Evolutionary conservation across 768 basidiomycete species (phyloP).

Genomic region (Rhizopogon rudus): DNA sequence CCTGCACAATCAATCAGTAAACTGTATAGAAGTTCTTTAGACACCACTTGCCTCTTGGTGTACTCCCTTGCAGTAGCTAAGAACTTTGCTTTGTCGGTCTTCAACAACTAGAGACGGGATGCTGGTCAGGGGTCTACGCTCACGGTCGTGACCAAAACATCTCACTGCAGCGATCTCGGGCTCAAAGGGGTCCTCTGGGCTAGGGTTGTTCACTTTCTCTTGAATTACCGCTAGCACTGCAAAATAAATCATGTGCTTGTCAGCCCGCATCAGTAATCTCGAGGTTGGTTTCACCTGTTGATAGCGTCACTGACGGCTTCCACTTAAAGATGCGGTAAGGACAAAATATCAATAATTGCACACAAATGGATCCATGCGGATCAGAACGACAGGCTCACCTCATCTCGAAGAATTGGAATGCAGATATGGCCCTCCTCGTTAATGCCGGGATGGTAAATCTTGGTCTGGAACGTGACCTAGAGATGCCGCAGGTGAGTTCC

Average conservation of each 20-base stretch:
- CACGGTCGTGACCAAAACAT: slow-evolving; percentile 5
- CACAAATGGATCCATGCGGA: too few relatives aligned
- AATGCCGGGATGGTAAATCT: slow-evolving; percentile 88
- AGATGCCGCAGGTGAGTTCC: slow-evolving; percentile 3
- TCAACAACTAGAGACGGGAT: slow-evolving; percentile 48
- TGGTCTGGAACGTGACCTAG: slow-evolving; percentile 80
- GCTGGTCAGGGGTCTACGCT: slow-evolving; percentile 3
- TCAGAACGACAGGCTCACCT: slow-evolving; percentile 41
- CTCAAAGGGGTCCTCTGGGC: slow-evolving; percentile 84
- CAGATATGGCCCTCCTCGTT: slow-evolving; percentile 87
- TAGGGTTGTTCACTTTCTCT: slow-evolving; percentile 86
- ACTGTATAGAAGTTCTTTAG: too few relatives aligned
- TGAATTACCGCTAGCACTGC: slow-evolving; percentile 71
- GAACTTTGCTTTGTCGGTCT: slow-evolving; percentile 75
- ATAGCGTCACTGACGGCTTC: slow-evolving; percentile 77
- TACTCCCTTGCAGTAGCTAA: slow-evolving; percentile 73
- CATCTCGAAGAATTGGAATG: slow-evolving; percentile 78
- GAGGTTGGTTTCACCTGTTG: slow-evolving; percentile 44
- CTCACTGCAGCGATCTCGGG: slow-evolving; percentile 81
- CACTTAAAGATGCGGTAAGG: slow-evolving; percentile 43
- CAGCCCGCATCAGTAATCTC: not conserved
- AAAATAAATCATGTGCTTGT: not conserved
- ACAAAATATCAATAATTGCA: slow-evolving; percentile 4
- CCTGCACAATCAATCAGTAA: not conserved
- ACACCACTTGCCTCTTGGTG: slow-evolving; percentile 64